A percentile compares a stretch with the other conserved stretches of the same genome.
phyloP scores from a whole-genome alignment of 2,329 filamentous ascomycete species.

The Ascochyta viciae-villosae region DNA sequence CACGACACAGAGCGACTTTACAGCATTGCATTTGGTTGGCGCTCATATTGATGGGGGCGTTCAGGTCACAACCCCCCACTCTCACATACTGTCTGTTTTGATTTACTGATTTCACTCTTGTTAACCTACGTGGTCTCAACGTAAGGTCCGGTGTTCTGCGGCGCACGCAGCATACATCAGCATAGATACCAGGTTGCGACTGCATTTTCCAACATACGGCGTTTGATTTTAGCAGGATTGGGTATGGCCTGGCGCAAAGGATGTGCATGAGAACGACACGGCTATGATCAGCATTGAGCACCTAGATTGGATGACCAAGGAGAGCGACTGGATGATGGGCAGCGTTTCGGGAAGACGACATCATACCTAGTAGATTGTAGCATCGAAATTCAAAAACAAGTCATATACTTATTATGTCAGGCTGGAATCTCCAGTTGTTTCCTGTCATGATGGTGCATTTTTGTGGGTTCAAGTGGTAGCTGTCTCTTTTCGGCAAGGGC shows the following conservation, averaged over 20 bases:
- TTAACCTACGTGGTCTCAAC: constrained; percentile 5
- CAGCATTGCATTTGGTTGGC: constrained; percentile 35
- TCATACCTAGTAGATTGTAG: constrained; percentile 4
- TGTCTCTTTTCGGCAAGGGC: not conserved
- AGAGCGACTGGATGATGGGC: not conserved
- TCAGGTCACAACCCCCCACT: constrained; percentile 18
- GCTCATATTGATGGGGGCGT: constrained; percentile 30
- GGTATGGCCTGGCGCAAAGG: constrained; percentile 3
- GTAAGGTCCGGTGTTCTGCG: constrained; percentile 13
- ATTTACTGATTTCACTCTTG: constrained; percentile 10
- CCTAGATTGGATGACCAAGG: constrained; percentile 9
- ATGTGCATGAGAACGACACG: not conserved
- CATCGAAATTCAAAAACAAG: constrained; percentile 7
- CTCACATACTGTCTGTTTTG: constrained; percentile 12
- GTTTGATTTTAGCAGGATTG: constrained; percentile 11
- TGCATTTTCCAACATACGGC: constrained; percentile 17
- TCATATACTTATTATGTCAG: not conserved
- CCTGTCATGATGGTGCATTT: not conserved
- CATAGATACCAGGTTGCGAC: constrained; percentile 30
- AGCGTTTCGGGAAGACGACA: not conserved
- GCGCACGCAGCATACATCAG: constrained; percentile 24
- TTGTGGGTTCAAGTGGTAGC: not conserved
- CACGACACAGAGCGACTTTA: constrained; percentile 15
- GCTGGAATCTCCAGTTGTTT: not conserved
- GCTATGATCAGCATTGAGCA: constrained; percentile 4